Evolutionary conservation across 495 filamentous ascomycete species (phyloP).

Genomic region (Xylaria sp.): DNA sequence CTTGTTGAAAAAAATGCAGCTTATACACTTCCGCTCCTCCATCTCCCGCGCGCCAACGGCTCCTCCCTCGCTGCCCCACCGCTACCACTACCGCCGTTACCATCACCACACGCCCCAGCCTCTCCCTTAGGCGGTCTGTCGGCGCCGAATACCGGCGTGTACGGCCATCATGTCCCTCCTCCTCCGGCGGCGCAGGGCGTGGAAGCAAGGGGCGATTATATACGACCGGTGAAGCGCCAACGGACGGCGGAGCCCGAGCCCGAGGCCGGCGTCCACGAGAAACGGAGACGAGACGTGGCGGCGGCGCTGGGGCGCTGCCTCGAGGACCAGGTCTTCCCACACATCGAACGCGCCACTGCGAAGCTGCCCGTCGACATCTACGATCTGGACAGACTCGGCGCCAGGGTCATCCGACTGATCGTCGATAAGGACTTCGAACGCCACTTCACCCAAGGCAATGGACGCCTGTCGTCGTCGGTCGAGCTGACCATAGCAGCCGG

Average conservation of each 20-base stretch:
- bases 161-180: background rate
- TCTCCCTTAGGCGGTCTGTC: background rate
- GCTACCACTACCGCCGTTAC: too few species aligned
- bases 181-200: background rate
- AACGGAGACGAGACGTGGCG: slow-evolving; percentile 1
- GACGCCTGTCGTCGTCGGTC: slow-evolving; percentile 26
- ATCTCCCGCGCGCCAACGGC: background rate
- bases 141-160: background rate
- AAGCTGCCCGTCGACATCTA: slow-evolving; percentile 31
- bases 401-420: slow-evolving; percentile 32
- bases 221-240: slow-evolving; percentile 5
- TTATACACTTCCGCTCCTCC: background rate
- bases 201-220: background rate
- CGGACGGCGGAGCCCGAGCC: slow-evolving; percentile 9
- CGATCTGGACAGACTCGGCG: slow-evolving; percentile 37
- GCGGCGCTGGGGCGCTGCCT: slow-evolving; percentile 38
- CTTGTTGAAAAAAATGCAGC: background rate
- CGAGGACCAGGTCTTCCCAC: slow-evolving; percentile 46
- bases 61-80: background rate
- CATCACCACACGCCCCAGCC: too few species aligned
- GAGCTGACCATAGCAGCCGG: slow-evolving; percentile 30
- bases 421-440: slow-evolving; percentile 34
- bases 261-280: background rate
- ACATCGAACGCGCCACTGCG: slow-evolving; percentile 38
- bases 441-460: slow-evolving; percentile 31